Percentiles rank a stretch among this genome's conserved stretches.
These are phyloP conservation scores for Cryptococcus jaspeensis DNA, from an alignment of 1,284 basidiomycete species.

Conservation along the genomic window DNA sequence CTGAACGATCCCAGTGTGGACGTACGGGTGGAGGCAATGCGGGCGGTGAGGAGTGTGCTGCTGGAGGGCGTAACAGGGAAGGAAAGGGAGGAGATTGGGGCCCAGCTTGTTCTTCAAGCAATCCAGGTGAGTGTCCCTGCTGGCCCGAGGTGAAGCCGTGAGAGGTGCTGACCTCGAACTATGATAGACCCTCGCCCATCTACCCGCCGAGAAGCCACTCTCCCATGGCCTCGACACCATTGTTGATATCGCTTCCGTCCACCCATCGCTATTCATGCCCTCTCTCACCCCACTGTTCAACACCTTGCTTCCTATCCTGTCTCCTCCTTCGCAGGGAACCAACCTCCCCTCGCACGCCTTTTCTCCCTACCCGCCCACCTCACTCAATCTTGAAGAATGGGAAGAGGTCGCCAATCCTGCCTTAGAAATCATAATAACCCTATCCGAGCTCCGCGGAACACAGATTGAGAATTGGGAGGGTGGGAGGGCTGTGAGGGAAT, in stretches of 20 bases:
- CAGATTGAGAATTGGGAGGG: slow-evolving; percentile 28
- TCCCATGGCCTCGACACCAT: slow-evolving; percentile 58
- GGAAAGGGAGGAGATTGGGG: slow-evolving; percentile 32
- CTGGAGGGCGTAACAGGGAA: slow-evolving; percentile 29
- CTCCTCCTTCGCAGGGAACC: slow-evolving; percentile 26
- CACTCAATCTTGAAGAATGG: slow-evolving; percentile 65
- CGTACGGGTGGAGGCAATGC: slow-evolving; percentile 43
- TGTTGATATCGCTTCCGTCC: slow-evolving; percentile 66
- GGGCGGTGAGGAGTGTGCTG: slow-evolving; percentile 37
- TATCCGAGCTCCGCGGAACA: slow-evolving; percentile 31
- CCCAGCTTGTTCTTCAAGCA: slow-evolving; percentile 25
- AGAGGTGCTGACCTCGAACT: neutral
- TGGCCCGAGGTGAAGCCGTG: neutral
- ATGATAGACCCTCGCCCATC: slow-evolving; percentile 17
- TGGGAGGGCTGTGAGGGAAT: slow-evolving; percentile 27
- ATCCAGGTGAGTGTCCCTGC: slow-evolving; percentile 32
- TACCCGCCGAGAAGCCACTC: slow-evolving; percentile 31
- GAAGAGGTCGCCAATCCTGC: slow-evolving; percentile 63
- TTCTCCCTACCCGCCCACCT: slow-evolving; percentile 28
- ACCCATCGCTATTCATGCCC: slow-evolving; percentile 65
- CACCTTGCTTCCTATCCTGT: slow-evolving; percentile 55
- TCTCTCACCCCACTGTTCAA: slow-evolving; percentile 64
- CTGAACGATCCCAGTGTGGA: slow-evolving; percentile 41
- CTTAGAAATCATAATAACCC: slow-evolving; percentile 41
- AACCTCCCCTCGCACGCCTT: slow-evolving; percentile 18